Percentiles rank a stretch among this genome's conserved stretches.
Conservation (phyloP, 2,329 filamentous ascomycete genomes). For the Hymenoscyphus scutula region DNA sequence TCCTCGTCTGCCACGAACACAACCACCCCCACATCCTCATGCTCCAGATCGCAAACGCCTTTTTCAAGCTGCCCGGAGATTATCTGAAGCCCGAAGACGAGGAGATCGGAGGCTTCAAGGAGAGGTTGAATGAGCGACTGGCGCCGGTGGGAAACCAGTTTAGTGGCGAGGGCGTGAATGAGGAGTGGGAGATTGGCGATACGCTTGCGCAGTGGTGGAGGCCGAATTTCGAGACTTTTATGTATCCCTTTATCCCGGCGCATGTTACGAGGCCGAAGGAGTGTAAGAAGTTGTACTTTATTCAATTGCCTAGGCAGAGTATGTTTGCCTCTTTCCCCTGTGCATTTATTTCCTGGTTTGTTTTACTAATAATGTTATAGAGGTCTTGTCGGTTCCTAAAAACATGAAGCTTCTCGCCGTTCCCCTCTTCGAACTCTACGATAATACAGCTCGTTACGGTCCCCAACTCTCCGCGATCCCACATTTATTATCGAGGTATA, state of each 20-base stretch:
- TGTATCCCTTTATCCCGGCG: conserved; percentile 97
- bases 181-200: conserved; percentile 92
- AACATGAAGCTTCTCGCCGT: conserved; percentile 99
- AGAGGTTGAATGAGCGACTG: conserved; percentile 84
- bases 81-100: conserved; percentile 88
- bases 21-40: conserved; percentile 98
- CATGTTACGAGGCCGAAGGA: conserved; percentile 97
- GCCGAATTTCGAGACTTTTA: conserved; percentile 98
- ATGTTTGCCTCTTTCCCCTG: conserved; percentile 37
- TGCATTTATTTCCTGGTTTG: neutral
- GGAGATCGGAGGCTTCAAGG: conserved; percentile 93
- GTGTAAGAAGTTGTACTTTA: conserved; percentile 98
- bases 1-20: conserved; percentile 97
- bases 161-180: conserved; percentile 80
- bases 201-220: conserved; percentile 98
- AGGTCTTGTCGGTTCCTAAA: conserved; percentile 94
- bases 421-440: conserved; percentile 95
- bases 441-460: conserved; percentile 92
- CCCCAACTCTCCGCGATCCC: conserved; percentile 96
- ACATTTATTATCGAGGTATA: conserved; percentile 89
- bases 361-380: conserved; percentile 45
- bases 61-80: conserved; percentile 98
- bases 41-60: conserved; percentile 98
- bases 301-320: conserved; percentile 91
- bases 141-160: conserved; percentile 84